Evolutionary conservation across 2,329 filamentous ascomycete genomes (phyloP).

Genomic region (Raffaelea deltoideospora): DNA sequence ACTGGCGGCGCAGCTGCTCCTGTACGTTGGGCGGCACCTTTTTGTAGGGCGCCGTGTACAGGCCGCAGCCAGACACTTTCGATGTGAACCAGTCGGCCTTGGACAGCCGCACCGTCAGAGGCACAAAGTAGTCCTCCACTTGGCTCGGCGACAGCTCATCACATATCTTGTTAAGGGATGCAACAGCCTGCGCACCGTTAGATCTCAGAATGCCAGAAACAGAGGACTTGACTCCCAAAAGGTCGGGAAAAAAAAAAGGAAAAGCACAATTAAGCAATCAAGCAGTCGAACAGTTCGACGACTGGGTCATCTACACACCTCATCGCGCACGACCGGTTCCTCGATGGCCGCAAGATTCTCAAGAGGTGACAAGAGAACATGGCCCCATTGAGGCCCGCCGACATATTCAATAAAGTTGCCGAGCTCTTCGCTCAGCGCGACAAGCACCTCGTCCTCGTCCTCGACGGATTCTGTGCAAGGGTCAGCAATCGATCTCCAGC

Average conservation of each 20-base stretch:
- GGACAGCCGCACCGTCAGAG: conserved; percentile 83
- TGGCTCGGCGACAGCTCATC: conserved; percentile 78
- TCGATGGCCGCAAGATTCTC: conserved; percentile 98
- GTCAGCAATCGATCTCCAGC: conserved; percentile 1
- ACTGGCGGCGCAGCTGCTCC: conserved; percentile 82
- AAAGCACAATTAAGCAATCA: neutral
- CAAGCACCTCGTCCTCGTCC: conserved; percentile 96
- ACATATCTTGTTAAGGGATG: conserved; percentile 99
- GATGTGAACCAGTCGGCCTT: conserved; percentile 99
- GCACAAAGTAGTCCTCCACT: conserved; percentile 95
- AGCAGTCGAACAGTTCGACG: neutral
- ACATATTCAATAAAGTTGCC: conserved; percentile 97
- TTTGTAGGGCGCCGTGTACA: conserved; percentile 86
- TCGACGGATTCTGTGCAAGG: conserved; percentile 73
- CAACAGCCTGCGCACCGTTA: conserved; percentile 58
- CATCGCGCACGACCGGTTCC: conserved; percentile 93
- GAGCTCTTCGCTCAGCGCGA: conserved; percentile 91
- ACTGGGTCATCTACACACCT: conserved; percentile 43
- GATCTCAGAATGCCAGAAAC: neutral
- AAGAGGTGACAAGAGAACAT: conserved; percentile 89
- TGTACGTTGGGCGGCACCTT: conserved; percentile 81
- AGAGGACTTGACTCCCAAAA: neutral
- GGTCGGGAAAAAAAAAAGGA: neutral
- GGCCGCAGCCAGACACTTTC: conserved; percentile 92
- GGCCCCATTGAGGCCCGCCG: conserved; percentile 81